Evolutionary conservation across 2,329 filamentous ascomycete species (phyloP).

Genomic region (Fusarium praegraminearum): DNA sequence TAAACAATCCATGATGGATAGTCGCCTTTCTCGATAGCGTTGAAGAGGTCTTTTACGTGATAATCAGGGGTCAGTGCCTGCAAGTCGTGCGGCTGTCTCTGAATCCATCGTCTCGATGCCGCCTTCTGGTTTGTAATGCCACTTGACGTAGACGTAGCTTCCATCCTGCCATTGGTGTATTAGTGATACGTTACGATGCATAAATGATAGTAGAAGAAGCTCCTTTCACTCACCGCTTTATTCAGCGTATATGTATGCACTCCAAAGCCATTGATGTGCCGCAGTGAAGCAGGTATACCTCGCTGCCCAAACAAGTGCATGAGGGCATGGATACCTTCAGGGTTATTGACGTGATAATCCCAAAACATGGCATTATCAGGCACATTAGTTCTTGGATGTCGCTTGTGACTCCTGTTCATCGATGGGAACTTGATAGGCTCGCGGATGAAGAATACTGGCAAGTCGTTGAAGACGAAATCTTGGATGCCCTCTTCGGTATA

Average conservation of each 20-base stretch:
- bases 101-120: constrained; percentile 59
- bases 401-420: constrained; percentile 60
- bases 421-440: constrained; percentile 63
- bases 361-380: constrained; percentile 57
- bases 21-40: constrained; percentile 69
- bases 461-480: constrained; percentile 57
- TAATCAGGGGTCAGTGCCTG: constrained; percentile 66
- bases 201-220: too few relatives aligned
- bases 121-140: constrained; percentile 61
- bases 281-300: constrained; percentile 60
- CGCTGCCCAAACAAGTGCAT: constrained; percentile 65
- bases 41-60: constrained; percentile 52
- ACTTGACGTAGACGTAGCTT: constrained; percentile 61
- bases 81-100: constrained; percentile 52
- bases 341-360: constrained; percentile 54
- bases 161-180: constrained; percentile 50
- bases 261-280: constrained; percentile 60
- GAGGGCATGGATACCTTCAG: constrained; percentile 57
- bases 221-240: constrained; percentile 39
- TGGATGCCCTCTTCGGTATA: constrained; percentile 48
- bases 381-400: constrained; percentile 58
- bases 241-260: constrained; percentile 63
- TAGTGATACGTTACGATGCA: too few relatives aligned
- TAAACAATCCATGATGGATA: constrained; percentile 73
- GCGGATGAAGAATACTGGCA: constrained; percentile 62